Conservation (phyloP, 257 asterid genomes). For the Solanum piurae region DNA sequence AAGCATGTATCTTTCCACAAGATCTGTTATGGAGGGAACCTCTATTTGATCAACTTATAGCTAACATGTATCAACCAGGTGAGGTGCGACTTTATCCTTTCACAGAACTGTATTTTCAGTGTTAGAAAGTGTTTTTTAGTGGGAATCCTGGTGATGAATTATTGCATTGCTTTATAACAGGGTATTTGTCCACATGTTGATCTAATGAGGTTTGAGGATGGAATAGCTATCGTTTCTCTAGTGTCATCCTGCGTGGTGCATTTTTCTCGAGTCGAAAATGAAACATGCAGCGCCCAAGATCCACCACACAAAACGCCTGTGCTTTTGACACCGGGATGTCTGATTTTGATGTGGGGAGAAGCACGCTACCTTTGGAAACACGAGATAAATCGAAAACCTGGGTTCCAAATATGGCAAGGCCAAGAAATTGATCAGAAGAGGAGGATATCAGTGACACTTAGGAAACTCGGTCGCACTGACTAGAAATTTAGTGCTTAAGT, state of each 20-base stretch:
- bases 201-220: conserved; percentile 84
- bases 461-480: conserved; percentile 40
- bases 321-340: conserved; percentile 60
- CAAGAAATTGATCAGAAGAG: conserved; percentile 51
- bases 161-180: conserved; percentile 11
- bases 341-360: conserved; percentile 77
- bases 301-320: conserved; percentile 34
- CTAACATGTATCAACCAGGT: conserved; percentile 78
- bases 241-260: conserved; percentile 81
- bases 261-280: conserved; percentile 33
- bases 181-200: conserved; percentile 90
- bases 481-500: not conserved
- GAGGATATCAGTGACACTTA: conserved; percentile 66
- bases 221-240: conserved; percentile 71
- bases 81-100: conserved; percentile 48
- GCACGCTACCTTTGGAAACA: conserved; percentile 87
- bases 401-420: conserved; percentile 64
- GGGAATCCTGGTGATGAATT: not conserved
- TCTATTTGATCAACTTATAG: conserved; percentile 71
- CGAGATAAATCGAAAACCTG: conserved; percentile 72
- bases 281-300: not conserved
- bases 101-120: not conserved
- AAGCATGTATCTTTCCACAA: conserved; percentile 27
- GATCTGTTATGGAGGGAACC: conserved; percentile 73
- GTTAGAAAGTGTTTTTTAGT: not conserved